Evolutionary conservation across 2,329 filamentous ascomycete species (phyloP).

Genomic region (Fusarium palustre): DNA sequence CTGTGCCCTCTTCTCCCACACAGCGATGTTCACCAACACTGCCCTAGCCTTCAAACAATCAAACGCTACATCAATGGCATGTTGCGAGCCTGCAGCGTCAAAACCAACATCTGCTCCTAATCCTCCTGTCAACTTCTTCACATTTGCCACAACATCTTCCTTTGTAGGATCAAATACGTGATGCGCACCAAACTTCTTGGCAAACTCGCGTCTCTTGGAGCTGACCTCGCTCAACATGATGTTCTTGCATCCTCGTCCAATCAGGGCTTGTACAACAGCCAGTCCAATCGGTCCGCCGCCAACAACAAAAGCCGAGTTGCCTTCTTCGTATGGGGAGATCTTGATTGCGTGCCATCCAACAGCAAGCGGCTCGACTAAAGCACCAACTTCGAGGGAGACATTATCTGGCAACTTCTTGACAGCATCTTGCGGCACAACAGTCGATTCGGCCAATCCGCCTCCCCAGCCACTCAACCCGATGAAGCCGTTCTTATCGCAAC

Average conservation of each 20-base stretch:
- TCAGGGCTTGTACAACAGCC: conserved; percentile 3
- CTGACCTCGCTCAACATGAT: conserved; percentile 24
- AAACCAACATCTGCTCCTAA: conserved; percentile 17
- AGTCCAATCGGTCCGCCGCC: conserved; percentile 20
- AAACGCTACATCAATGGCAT: conserved; percentile 14
- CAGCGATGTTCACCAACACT: conserved; percentile 17
- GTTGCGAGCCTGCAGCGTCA: conserved; percentile 15
- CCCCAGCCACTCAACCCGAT: conserved; percentile 24
- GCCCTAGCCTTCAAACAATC: conserved; percentile 20
- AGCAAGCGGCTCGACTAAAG: conserved; percentile 10
- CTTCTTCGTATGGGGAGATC: conserved; percentile 8
- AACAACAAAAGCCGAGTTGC: conserved; percentile 14
- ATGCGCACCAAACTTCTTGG: conserved; percentile 22
- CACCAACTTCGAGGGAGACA: conserved; percentile 10
- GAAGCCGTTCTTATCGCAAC: conserved; percentile 11
- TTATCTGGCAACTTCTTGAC: conserved; percentile 23
- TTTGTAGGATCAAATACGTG: conserved; percentile 23
- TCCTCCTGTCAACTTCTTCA: conserved; percentile 1
- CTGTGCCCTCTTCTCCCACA: conserved; percentile 23
- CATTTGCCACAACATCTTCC: conserved; percentile 20
- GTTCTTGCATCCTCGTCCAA: conserved; percentile 22
- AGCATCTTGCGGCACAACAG: conserved; percentile 5
- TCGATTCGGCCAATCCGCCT: conserved; percentile 9
- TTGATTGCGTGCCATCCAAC: conserved; percentile 28
- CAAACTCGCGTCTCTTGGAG: conserved; percentile 17